Base-by-base conservation (phyloP, 164 flowering plant species). In the Magnolia changhungtana region DNA sequence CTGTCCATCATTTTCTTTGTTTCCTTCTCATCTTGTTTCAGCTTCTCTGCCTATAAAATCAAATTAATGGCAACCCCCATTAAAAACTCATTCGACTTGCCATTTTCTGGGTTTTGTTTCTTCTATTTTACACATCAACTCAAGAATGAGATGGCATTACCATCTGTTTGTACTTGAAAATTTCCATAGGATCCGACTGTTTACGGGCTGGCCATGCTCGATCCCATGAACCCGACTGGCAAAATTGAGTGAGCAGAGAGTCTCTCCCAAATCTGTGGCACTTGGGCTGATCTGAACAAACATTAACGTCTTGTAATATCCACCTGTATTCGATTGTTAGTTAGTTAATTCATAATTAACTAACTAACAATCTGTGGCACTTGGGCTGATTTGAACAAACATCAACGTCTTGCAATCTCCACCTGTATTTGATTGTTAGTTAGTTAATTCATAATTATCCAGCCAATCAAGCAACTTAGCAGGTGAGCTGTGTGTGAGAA, bases 351-450 rank as follows among this genome's bases (percentile, higher is more conserved):
- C 63, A 21, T 55, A 31, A 19, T 19, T 63, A 61, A n/a, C n/a
- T n/a, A n/a, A n/a, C n/a, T n/a, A n/a, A n/a, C n/a, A n/a, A n/a
- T n/a, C n/a, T n/a, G 89, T 78, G 63, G 84, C 49, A 82, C 88
- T 87, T 63, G 97, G 97, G 80, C 98, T 92, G 45, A 92, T 88
- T 80, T 94, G 97, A 51, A 94, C 98, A 83, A 92, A 90, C 98
- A 94, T 94, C 67, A 94, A 51, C 5, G 98, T 92, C 85, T 94
- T 94, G 89, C 96, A 94, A 83, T 94, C 97, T 71, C 98, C 97
- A 24, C 98, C 98, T 94, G 85, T 79, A 82, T 52, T 77, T 74
- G 45, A 37, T 37, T 37, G 6, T 63, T 59, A 59, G 63, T 16
- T 59, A 14, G 50, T n/a, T 20, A n/a, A 49, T 50, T 72, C 63